Evolutionary conservation across 345 rosid genomes (phyloP).

Genomic region (Citrus reticulata): DNA sequence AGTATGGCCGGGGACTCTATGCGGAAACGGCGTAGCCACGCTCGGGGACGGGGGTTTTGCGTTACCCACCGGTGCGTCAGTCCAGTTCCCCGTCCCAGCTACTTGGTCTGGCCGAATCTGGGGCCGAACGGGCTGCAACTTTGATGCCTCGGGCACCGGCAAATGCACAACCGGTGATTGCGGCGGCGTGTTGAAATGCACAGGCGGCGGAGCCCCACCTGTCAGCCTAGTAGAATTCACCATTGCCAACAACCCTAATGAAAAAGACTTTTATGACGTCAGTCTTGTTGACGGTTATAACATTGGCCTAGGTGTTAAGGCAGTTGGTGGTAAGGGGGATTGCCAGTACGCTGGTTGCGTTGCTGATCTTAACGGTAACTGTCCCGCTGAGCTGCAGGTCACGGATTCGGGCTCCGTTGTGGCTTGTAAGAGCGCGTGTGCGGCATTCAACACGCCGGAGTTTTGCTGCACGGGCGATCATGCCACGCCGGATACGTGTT

Average conservation of each 20-base stretch:
- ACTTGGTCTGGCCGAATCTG: slow-evolving; percentile 92
- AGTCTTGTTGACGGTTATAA: slow-evolving; percentile 95
- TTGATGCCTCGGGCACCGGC: slow-evolving; percentile 63
- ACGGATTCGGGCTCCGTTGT: slow-evolving; percentile 46
- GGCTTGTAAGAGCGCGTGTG: slow-evolving; percentile 88
- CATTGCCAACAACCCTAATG: slow-evolving; percentile 30
- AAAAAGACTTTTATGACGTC: slow-evolving; percentile 85
- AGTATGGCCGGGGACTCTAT: slow-evolving; percentile 84
- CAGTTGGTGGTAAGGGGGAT: slow-evolving; percentile 61
- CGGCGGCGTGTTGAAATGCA: slow-evolving; percentile 59
- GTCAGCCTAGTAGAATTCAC: slow-evolving; percentile 73
- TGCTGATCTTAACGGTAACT: slow-evolving; percentile 57
- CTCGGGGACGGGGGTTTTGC: slow-evolving; percentile 76
- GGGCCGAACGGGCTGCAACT: slow-evolving; percentile 81
- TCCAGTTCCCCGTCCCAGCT: slow-evolving; percentile 54
- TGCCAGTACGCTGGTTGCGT: slow-evolving; percentile 80
- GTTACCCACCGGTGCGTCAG: slow-evolving; percentile 46
- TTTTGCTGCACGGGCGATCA: slow-evolving; percentile 82
- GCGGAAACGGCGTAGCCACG: slow-evolving; percentile 50
- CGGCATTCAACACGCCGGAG: slow-evolving; percentile 66
- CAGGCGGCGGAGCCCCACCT: slow-evolving; percentile 77
- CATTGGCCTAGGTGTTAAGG: slow-evolving; percentile 63
- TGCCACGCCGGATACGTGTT: slow-evolving; percentile 66
- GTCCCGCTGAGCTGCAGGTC: slow-evolving; percentile 64
- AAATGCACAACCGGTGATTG: slow-evolving; percentile 84